These are phyloP conservation scores for Talaromyces sp. DNA, from an alignment of 2,329 filamentous ascomycete species.

Conservation along the genomic window DNA sequence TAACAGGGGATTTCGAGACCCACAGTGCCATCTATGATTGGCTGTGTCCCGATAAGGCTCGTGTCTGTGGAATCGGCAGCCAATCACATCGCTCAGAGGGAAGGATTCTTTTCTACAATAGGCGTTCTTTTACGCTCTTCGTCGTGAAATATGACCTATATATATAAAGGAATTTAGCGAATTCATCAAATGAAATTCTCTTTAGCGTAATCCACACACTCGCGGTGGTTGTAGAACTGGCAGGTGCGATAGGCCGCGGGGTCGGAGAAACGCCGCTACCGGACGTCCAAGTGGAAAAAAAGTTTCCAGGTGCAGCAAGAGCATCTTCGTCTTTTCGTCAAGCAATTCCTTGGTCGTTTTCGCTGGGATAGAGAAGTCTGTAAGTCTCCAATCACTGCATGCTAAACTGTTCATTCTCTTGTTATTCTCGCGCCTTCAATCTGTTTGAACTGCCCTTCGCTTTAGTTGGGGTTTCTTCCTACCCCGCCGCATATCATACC, in stretches of 20 bases:
- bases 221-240: neutral
- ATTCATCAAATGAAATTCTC: neutral
- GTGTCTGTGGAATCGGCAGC: neutral
- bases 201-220: neutral
- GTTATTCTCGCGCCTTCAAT: neutral
- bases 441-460: neutral
- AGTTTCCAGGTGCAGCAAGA: slow-evolving; percentile 11
- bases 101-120: neutral
- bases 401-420: neutral
- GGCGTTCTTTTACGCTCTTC: neutral
- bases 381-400: neutral
- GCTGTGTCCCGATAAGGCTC: neutral
- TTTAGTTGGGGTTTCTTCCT: neutral
- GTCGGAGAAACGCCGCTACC: slow-evolving; percentile 14
- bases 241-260: slow-evolving; percentile 8
- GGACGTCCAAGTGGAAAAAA: slow-evolving; percentile 9
- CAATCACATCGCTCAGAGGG: neutral
- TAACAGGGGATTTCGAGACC: neutral
- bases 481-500: neutral
- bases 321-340: neutral
- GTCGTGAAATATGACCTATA: neutral
- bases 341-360: neutral
- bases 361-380: neutral
- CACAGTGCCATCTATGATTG: neutral
- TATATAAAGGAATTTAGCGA: neutral